Evolutionary conservation across 352 stramenopile species (phyloP).

Genomic region (Pythium sukuiense): DNA sequence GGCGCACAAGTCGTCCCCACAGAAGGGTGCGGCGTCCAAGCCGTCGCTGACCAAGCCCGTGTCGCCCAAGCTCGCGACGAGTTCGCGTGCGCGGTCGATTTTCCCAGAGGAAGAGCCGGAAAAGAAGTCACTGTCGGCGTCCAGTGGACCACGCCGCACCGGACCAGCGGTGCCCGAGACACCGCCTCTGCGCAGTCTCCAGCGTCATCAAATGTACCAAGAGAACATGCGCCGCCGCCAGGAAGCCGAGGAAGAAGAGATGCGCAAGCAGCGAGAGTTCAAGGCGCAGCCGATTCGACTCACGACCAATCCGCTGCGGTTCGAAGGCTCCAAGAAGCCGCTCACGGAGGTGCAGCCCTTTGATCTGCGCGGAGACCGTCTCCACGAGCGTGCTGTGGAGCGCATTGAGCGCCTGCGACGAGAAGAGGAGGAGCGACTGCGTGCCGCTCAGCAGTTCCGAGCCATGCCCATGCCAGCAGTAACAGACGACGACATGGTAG

Average conservation of each 20-base stretch:
- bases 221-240: conserved; percentile 63
- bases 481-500: conserved; percentile 15
- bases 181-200: conserved; percentile 67
- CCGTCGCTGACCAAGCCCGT: conserved; percentile 42
- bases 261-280: conserved; percentile 58
- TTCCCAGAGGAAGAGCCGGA: conserved; percentile 25
- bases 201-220: conserved; percentile 71
- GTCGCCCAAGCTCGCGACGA: conserved; percentile 48
- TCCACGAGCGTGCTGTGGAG: conserved; percentile 58
- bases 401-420: conserved; percentile 53
- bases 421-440: conserved; percentile 55
- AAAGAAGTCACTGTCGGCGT: conserved; percentile 33
- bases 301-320: conserved; percentile 49
- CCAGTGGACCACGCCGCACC: conserved; percentile 25
- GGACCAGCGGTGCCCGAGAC: conserved; percentile 65
- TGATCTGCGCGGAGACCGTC: conserved; percentile 49
- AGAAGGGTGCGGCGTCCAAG: conserved; percentile 21
- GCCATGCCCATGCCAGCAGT: conserved; percentile 67
- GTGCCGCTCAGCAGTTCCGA: conserved; percentile 47
- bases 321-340: conserved; percentile 71
- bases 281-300: conserved; percentile 71
- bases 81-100: conserved; percentile 31
- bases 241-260: conserved; percentile 57
- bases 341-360: conserved; percentile 74
- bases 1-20: conserved; percentile 24